Conservation (phyloP, 441 rosid genomes). For the Aleurites moluccanus region DNA sequence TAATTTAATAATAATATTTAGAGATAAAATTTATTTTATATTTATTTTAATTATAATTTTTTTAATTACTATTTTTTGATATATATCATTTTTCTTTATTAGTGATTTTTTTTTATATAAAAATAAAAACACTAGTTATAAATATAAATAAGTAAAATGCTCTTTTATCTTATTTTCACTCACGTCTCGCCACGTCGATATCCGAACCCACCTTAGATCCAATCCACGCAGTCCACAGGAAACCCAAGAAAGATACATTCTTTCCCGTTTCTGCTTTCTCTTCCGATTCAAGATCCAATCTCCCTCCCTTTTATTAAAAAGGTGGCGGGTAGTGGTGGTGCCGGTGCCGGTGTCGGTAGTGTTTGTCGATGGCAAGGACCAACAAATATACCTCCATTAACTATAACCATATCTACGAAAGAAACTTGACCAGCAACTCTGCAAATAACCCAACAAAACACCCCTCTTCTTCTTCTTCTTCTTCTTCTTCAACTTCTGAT, state of each 20-base stretch:
- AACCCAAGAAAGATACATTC: not conserved
- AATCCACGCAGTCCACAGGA: not conserved
- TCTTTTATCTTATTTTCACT: not conserved
- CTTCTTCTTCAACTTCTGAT: conserved; percentile 16
- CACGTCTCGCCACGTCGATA: conserved; percentile 9
- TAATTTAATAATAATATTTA: no score
- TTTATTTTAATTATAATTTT: no score
- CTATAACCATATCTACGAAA: conserved; percentile 69
- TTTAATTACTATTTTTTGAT: no score
- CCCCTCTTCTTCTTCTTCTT: conserved; percentile 33
- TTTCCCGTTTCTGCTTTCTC: not conserved
- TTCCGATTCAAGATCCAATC: conserved; percentile 1
- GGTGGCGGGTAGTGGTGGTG: not conserved
- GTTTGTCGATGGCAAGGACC: conserved; percentile 67
- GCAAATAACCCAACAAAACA: conserved; percentile 19
- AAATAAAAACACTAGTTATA: no score
- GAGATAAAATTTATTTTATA: no score
- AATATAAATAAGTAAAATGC: no score
- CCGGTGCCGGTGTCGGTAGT: not conserved
- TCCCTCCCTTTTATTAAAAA: not conserved
- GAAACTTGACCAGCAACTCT: conserved; percentile 28
- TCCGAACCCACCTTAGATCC: not conserved
- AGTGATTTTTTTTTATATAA: no score
- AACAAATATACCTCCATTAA: conserved; percentile 72
- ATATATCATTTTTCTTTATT: no score